Evolutionary conservation across 768 basidiomycete species (phyloP).

Genomic region (Galerina marginata): DNA sequence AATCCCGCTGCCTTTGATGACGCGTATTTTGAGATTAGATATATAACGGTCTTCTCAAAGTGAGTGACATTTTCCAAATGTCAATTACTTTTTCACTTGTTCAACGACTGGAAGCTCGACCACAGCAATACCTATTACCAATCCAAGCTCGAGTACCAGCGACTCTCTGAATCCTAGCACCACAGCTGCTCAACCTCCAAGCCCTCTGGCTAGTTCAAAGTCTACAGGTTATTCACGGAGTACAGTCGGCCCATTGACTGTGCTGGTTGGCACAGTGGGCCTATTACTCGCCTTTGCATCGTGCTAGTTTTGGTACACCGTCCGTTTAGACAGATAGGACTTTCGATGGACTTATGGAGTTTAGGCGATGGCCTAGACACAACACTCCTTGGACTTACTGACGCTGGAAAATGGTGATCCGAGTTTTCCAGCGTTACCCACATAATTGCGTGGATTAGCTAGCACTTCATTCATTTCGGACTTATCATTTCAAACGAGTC

Average conservation of each 20-base stretch:
- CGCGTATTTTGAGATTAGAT: constrained; percentile 15
- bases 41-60: constrained; percentile 13
- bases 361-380: too few relatives aligned
- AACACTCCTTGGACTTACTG: too few relatives aligned
- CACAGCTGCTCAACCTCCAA: neutral
- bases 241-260: neutral
- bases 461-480: too few relatives aligned
- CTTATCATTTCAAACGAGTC: too few relatives aligned
- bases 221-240: neutral
- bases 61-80: neutral
- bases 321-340: too few relatives aligned
- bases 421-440: too few relatives aligned
- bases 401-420: too few relatives aligned
- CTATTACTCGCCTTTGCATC: neutral
- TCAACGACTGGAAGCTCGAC: neutral
- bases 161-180: neutral
- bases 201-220: neutral
- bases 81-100: neutral
- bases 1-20: constrained; percentile 2
- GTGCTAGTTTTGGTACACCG: neutral
- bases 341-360: too few relatives aligned
- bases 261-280: neutral
- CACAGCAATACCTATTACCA: neutral
- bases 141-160: neutral
- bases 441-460: too few relatives aligned